Base-by-base conservation (phyloP, 225 moss, liverwort and hornwort genomes). In the Ulota crispa region DNA sequence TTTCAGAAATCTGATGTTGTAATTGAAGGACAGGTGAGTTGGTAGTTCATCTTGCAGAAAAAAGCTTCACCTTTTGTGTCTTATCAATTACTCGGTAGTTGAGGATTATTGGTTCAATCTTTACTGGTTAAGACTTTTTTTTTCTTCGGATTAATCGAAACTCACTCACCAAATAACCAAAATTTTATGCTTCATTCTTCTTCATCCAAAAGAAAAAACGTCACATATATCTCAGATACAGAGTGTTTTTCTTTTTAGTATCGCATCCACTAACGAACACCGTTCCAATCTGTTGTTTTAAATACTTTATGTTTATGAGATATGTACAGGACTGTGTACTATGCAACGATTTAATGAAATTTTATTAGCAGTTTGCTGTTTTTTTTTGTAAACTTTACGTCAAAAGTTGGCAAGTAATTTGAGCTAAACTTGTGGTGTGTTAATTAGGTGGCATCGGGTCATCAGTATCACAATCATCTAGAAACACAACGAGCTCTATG, bases 401-500 rank as follows among this genome's bases (percentile, higher is more conserved):
- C 72, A 54, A 53, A 5, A 14, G 21, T 24, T 16, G 64, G 47
- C 10, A 64, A 64, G 18, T 43, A n/a, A 74, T 5, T 75, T 56
- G 56, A 67, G 74, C 30, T 66, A 5, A 24, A 50, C 21, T 70
- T 69, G 50, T 54, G 63, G 63, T 73, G 27, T 60, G 27, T 42
- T 60, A 23, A 71, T 50, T 86, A 94, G 93, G 96, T 94, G 55
- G 82, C 85, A 74, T 70, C 88, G 10, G 93, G 94, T 68, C 94
- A 93, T 79, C 96, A 96, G 71, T 96, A 92, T 80, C 96, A 94
- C 67, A 85, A 93, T 64, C 93, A 93, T 82, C 77, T 96, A 24
- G 96, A 96, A 88, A 92, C 92, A 62, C 96, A 96, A 82, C 80
- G 93, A 70, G 81, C 92, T 78, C 64, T 96, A 10, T 94, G 93